phyloP scores from a whole-genome alignment of 768 basidiomycete genomes.

The Leucogyrophana mollusca region DNA sequence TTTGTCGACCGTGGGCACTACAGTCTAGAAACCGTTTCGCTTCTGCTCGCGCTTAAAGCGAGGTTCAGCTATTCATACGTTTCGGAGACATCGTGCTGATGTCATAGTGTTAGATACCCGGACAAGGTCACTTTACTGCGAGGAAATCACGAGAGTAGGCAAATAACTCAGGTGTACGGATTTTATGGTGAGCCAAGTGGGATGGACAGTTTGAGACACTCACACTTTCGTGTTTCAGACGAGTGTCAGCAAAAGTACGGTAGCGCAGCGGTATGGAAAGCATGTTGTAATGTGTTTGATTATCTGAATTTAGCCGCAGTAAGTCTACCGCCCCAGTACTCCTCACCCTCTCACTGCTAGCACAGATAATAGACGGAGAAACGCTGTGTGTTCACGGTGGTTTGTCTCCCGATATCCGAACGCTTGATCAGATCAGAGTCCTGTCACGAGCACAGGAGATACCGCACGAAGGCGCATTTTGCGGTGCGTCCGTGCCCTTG shows the following conservation, averaged over 20 bases:
- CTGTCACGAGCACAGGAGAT: conserved; percentile 96
- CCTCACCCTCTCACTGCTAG: not conserved
- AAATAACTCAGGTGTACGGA: conserved; percentile 99
- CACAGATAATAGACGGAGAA: conserved; percentile 91
- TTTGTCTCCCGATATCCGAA: conserved; percentile 92
- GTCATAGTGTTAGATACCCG: conserved; percentile 63
- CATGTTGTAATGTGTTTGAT: conserved; percentile 96
- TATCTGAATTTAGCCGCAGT: conserved; percentile 94
- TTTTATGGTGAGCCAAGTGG: conserved; percentile 73
- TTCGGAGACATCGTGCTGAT: conserved; percentile 5
- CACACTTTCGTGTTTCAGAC: conserved; percentile 43
- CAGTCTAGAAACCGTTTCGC: conserved; percentile 90
- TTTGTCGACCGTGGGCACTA: conserved; percentile 98
- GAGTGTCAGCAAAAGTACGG: conserved; percentile 99
- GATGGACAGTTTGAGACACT: not conserved
- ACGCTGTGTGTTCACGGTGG: conserved; percentile 96
- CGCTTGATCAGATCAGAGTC: conserved; percentile 91
- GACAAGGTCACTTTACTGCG: conserved; percentile 88
- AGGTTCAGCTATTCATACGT: conserved; percentile 45
- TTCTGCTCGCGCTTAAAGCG: conserved; percentile 87
- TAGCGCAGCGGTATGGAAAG: conserved; percentile 93
- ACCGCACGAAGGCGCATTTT: conserved; percentile 98
- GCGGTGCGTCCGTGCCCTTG: conserved; percentile 47
- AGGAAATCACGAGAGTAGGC: conserved; percentile 95
- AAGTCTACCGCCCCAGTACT: conserved; percentile 22